Conservation (phyloP, 2,329 filamentous ascomycete genomes). For the Stemphylium vesicarium region DNA sequence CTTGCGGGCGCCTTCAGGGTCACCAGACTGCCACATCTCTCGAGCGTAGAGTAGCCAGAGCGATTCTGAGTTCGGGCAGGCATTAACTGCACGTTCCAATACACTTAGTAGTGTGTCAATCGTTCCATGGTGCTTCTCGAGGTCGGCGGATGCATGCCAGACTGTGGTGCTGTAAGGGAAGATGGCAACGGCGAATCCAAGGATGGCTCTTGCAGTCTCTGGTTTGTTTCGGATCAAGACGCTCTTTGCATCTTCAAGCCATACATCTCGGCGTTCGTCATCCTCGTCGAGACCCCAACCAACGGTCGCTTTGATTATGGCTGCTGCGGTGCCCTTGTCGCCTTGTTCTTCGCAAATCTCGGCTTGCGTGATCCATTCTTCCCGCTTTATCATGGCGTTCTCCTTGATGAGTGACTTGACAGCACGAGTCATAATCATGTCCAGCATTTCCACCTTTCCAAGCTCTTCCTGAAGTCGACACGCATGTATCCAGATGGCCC, state of each 20-base stretch:
- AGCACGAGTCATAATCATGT: conserved; percentile 91
- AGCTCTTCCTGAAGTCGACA: conserved; percentile 89
- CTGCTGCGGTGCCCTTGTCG: conserved; percentile 81
- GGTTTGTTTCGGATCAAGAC: conserved; percentile 83
- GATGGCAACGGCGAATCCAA: conserved; percentile 85
- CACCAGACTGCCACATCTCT: conserved; percentile 89
- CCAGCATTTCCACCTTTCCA: conserved; percentile 75
- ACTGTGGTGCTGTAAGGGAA: conserved; percentile 87
- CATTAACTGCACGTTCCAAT: conserved; percentile 91
- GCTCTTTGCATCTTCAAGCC: conserved; percentile 89
- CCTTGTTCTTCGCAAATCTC: conserved; percentile 95
- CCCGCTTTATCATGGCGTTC: conserved; percentile 94
- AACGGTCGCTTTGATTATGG: conserved; percentile 90
- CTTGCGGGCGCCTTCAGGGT: conserved; percentile 83
- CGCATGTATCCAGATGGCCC: conserved; percentile 97
- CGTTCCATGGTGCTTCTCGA: conserved; percentile 87
- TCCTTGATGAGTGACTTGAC: conserved; percentile 87
- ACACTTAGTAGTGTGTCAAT: conserved; percentile 83
- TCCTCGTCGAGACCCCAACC: conserved; percentile 95
- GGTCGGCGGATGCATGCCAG: conserved; percentile 88
- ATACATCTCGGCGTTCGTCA: conserved; percentile 93
- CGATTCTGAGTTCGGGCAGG: conserved; percentile 87
- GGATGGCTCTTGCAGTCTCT: conserved; percentile 91
- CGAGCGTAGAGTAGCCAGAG: conserved; percentile 96
- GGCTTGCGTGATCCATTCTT: conserved; percentile 95